Conservation (phyloP, 2,329 filamentous ascomycete genomes). For the Aspergillus puulaauensis region DNA sequence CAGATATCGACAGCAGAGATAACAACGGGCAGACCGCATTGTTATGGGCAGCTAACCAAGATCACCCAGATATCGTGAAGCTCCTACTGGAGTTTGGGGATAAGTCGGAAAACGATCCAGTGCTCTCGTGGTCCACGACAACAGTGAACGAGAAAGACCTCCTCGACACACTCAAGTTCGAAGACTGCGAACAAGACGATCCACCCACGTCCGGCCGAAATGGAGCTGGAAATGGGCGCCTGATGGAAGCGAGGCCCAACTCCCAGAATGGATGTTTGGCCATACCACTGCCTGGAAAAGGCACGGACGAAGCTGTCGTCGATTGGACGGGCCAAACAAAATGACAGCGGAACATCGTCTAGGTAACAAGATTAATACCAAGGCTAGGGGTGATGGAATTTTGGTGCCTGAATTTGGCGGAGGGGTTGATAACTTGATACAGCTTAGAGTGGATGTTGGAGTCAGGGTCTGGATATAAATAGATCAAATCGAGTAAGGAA, state of each 20-base stretch:
- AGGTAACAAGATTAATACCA: not conserved
- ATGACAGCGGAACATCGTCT: not conserved
- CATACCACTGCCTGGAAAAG: not conserved
- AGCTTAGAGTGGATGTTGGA: not conserved
- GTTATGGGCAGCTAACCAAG: not conserved
- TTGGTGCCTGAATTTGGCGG: not conserved
- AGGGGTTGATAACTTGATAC: no score
- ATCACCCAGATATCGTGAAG: not conserved
- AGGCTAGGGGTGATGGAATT: not conserved
- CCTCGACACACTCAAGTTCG: not conserved
- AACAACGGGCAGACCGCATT: not conserved
- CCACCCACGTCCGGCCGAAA: not conserved
- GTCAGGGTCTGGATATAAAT: conserved; percentile 6
- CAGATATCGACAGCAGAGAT: not conserved
- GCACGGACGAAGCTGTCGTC: not conserved
- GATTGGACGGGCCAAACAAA: not conserved
- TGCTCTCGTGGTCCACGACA: not conserved
- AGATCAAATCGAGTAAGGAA: not conserved
- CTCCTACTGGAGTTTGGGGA: not conserved
- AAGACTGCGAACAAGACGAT: not conserved
- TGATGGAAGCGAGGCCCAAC: not conserved
- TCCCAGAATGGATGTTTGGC: not conserved
- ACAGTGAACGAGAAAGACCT: not conserved
- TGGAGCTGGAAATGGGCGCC: not conserved
- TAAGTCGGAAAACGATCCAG: not conserved